Conservation (phyloP, 805 yeast genomes). For the Teunomyces tritomae region DNA sequence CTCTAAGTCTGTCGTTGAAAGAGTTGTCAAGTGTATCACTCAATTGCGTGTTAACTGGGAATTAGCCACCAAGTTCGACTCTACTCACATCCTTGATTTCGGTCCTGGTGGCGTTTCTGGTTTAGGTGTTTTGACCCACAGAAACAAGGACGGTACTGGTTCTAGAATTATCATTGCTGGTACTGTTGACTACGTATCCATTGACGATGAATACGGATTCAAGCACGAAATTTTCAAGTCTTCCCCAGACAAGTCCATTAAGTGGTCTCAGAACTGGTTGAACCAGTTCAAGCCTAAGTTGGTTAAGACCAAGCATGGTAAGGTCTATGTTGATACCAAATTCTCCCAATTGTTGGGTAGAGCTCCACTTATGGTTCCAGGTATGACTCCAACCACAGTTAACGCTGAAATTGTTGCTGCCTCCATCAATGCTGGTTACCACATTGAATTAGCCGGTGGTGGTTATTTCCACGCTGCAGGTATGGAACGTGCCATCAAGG, state of each 20-base stretch:
- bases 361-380: conserved; percentile 97
- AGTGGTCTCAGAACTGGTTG: conserved; percentile 89
- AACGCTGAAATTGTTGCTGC: conserved; percentile 93
- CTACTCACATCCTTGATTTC: conserved; percentile 91
- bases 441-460: conserved; percentile 98
- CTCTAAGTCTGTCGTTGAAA: conserved; percentile 54
- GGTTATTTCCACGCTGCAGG: conserved; percentile 80
- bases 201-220: conserved; percentile 87
- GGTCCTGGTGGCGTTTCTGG: conserved; percentile 99
- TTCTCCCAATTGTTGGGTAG: conserved; percentile 88
- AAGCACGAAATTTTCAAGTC: conserved; percentile 91
- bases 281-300: conserved; percentile 83
- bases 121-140: conserved; percentile 90
- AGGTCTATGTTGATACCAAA: conserved; percentile 87
- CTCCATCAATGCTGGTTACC: conserved; percentile 93
- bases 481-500: conserved; percentile 73
- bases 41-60: conserved; percentile 95
- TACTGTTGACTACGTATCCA: conserved; percentile 61
- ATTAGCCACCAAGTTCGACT: conserved; percentile 70
- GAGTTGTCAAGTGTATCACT: conserved; percentile 81
- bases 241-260: conserved; percentile 53
- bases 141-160: conserved; percentile 99
- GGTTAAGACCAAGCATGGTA: conserved; percentile 67
- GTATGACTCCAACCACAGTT: conserved; percentile 99
- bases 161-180: conserved; percentile 93